Evolutionary conservation across 148 eudicot species (phyloP).

Genomic region (Linanthus parryae): DNA sequence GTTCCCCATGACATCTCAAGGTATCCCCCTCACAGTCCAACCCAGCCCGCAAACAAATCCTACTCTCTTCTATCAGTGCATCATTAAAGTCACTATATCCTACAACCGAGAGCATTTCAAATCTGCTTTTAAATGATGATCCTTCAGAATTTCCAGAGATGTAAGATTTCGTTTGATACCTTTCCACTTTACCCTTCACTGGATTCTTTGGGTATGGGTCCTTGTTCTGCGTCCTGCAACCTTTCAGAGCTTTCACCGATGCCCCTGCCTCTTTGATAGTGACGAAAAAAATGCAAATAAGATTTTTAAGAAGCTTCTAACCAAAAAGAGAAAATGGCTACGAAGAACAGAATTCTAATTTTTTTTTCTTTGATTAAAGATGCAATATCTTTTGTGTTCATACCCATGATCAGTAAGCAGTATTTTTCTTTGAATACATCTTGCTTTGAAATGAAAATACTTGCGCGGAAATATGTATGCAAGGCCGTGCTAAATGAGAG

Average conservation of each 20-base stretch:
- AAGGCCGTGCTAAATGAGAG: conserved; percentile 88
- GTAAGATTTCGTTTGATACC: conserved; percentile 34
- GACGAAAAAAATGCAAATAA: conserved; percentile 5
- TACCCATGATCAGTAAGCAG: no score
- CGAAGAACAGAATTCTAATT: no score
- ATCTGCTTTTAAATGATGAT: no score
- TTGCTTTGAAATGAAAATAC: conserved; percentile 19
- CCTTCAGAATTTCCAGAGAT: no score
- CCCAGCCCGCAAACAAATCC: neutral
- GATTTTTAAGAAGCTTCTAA: neutral
- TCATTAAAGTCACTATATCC: neutral
- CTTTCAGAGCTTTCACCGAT: conserved; percentile 75
- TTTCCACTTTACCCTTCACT: conserved; percentile 67
- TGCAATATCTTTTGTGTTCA: no score
- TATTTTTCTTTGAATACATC: no score
- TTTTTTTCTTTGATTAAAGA: no score
- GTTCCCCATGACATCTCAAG: no score
- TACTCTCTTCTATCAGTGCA: neutral
- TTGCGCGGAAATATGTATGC: conserved; percentile 87
- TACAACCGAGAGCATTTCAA: neutral
- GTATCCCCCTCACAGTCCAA: no score
- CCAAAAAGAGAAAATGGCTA: no score
- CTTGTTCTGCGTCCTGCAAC: conserved; percentile 89
- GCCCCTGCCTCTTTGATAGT: conserved; percentile 66
- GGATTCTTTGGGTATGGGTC: conserved; percentile 93